phyloP scores from a whole-genome alignment of 1,284 basidiomycete species.

The Malassezia sp. region DNA sequence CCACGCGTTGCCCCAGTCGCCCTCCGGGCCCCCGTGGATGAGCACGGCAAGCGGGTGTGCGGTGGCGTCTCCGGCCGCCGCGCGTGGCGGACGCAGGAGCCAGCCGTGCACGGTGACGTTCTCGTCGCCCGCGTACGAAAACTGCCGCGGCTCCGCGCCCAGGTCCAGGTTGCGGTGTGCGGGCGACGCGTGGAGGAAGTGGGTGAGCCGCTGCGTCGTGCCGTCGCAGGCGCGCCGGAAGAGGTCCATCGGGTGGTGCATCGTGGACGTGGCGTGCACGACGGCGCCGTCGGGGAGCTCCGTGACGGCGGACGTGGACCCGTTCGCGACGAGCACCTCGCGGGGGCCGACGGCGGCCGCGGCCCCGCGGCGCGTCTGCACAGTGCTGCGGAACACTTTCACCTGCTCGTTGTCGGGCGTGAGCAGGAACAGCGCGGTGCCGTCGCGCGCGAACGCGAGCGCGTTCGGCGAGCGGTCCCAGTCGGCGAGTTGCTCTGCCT shows the following conservation, averaged over 20 bases:
- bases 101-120: constrained; percentile 19
- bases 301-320: constrained; percentile 2
- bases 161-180: constrained; percentile 18
- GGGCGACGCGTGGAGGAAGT: constrained; percentile 8
- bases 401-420: constrained; percentile 19
- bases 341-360: not conserved
- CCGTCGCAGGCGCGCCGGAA: constrained; percentile 3
- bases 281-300: constrained; percentile 10
- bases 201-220: constrained; percentile 1
- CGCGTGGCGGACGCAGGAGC: constrained; percentile 21
- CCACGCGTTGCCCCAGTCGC: constrained; percentile 31
- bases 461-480: constrained; percentile 26
- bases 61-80: constrained; percentile 4
- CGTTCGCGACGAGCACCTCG: constrained; percentile 4
- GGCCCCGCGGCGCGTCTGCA: not conserved
- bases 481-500: constrained; percentile 9
- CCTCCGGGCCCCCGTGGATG: constrained; percentile 37
- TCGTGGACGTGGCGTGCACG: constrained; percentile 11
- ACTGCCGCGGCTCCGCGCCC: constrained; percentile 20
- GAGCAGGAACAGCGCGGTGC: constrained; percentile 8
- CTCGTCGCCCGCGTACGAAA: constrained; percentile 18
- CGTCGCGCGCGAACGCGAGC: constrained; percentile 16
- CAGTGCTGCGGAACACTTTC: constrained; percentile 11
- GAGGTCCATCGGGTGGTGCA: constrained; percentile 18
- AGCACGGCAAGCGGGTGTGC: constrained; percentile 17